Evolutionary conservation across 352 stramenopile species (phyloP), one percentile per base, ranked within the genome.

Genomic region (Paralagenidium karlingii): DNA sequence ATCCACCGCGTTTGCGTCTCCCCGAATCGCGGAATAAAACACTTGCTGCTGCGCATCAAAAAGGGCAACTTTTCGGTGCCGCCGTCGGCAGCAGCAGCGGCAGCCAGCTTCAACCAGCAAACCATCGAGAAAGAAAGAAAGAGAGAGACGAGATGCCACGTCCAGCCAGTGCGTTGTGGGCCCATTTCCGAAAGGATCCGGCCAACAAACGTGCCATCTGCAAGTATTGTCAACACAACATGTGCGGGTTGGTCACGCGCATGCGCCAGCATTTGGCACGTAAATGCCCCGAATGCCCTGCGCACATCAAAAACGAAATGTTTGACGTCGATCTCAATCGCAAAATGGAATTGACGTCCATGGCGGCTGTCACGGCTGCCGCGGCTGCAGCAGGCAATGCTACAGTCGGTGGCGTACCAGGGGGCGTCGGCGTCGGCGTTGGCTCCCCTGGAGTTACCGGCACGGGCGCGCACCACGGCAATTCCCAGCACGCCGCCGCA

Each of bases 51-150:
- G n/a, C n/a, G n/a, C n/a, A n/a, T n/a, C n/a, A n/a, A n/a, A n/a
- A n/a, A n/a, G n/a, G n/a, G n/a, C n/a, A n/a, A n/a, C n/a, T n/a
- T n/a, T n/a, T n/a, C n/a, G n/a, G n/a, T n/a, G n/a, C n/a, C n/a
- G n/a, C n/a, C n/a, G n/a, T n/a, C n/a, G n/a, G n/a, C n/a, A n/a
- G n/a, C n/a, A n/a, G n/a, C n/a, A n/a, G n/a, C n/a, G n/a, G n/a
- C n/a, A n/a, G n/a, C n/a, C n/a, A n/a, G n/a, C n/a, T n/a, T n/a
- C n/a, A n/a, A n/a, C n/a, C n/a, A n/a, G n/a, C n/a, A n/a, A n/a
- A n/a, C n/a, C 30, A 36, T 36, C 30, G 97, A 97, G 70, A 82
- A 94, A 46, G 63, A 98, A 39, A 97, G 96, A 68, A 95, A 95
- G 67, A 90, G 97, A 45, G 85, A 97, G 55, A 90, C 88, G 34